Conservation (phyloP, 257 asterid genomes). For the Orobanche coerulescens region DNA sequence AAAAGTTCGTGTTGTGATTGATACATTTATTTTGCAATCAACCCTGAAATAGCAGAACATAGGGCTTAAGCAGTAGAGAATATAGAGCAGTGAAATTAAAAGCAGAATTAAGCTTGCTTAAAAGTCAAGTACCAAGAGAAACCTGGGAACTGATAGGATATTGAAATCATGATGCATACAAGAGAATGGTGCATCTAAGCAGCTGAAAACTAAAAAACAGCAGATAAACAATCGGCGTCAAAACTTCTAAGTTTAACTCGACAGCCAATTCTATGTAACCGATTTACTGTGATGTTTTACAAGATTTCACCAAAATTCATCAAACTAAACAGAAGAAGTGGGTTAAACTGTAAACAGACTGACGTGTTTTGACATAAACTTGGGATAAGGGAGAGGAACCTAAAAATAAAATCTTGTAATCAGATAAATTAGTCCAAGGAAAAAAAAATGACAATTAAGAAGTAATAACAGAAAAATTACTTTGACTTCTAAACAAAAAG, state of each 20-base stretch:
- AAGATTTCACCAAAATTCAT: not conserved
- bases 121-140: not conserved
- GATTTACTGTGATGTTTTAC: not conserved
- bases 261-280: too few species aligned
- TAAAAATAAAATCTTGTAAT: not conserved
- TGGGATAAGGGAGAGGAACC: not conserved
- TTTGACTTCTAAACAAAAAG: slow-evolving; percentile 74
- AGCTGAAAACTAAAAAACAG: slow-evolving; percentile 3
- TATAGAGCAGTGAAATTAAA: slow-evolving; percentile 15
- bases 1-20: too few species aligned
- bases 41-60: too few species aligned
- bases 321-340: slow-evolving; percentile 6
- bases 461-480: slow-evolving; percentile 32
- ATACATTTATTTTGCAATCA: too few species aligned
- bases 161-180: not conserved
- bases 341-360: slow-evolving; percentile 4
- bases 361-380: not conserved
- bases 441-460: slow-evolving; percentile 14
- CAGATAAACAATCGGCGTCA: slow-evolving; percentile 9
- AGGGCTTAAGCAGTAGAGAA: slow-evolving; percentile 5
- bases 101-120: not conserved
- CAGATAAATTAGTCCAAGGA: not conserved
- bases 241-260: slow-evolving; percentile 4
- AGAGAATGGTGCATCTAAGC: not conserved
- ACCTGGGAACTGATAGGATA: slow-evolving; percentile 5